Percentiles rank a stretch among this genome's conserved stretches.
phyloP scores from a whole-genome alignment of 2,329 filamentous ascomycete genomes.

The Aureobasidium namibiae region DNA sequence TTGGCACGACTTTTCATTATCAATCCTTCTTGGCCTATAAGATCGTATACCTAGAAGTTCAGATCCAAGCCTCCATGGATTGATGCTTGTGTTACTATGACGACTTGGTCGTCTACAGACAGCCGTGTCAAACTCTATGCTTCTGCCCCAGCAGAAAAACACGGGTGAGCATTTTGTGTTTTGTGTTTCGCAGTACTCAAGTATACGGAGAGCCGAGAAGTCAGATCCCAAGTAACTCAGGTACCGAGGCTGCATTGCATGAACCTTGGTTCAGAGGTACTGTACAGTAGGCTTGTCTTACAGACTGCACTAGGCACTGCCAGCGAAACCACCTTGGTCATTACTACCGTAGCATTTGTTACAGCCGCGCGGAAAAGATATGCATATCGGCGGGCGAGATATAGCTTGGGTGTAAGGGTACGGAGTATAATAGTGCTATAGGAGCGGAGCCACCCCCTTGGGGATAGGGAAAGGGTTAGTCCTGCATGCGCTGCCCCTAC shows the following conservation, averaged over 20 bases:
- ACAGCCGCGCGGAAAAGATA: neutral
- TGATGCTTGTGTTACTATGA: no score
- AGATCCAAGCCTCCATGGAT: no score
- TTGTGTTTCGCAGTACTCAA: neutral
- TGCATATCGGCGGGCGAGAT: no score
- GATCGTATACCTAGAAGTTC: no score
- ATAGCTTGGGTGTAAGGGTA: no score
- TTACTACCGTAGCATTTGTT: no score
- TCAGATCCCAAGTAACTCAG: no score
- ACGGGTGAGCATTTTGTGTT: neutral
- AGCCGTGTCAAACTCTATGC: neutral
- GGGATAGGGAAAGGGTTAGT: neutral
- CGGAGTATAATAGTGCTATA: no score
- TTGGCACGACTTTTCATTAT: neutral
- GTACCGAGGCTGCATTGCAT: constrained; percentile 6
- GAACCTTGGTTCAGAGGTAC: neutral
- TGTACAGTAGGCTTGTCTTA: no score
- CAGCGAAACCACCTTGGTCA: no score
- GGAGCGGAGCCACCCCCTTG: neutral
- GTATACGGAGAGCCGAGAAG: neutral
- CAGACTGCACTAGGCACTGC: no score
- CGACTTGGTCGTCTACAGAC: neutral
- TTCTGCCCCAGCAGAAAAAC: constrained; percentile 2
- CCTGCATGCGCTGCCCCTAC: no score
- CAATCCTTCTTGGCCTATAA: neutral